Percentiles rank a stretch among this genome's conserved stretches.
Evolutionary conservation across 106 monocot species (phyloP).

Genomic region (Ottelia alismoides): DNA sequence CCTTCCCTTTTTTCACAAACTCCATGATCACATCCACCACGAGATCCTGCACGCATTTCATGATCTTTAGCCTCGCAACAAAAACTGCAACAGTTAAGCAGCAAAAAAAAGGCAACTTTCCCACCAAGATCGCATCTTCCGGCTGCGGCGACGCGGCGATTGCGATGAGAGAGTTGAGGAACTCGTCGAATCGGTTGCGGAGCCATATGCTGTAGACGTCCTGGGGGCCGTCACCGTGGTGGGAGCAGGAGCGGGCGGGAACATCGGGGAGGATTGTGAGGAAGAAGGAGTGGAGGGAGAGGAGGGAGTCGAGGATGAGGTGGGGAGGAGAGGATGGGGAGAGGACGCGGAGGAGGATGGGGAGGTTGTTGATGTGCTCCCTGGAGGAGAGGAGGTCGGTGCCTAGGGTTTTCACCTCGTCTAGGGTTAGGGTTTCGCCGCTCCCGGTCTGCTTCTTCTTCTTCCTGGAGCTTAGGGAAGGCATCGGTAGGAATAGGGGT

Average conservation of each 20-base stretch:
- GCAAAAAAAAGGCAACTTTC: no score
- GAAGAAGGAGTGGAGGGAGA: conserved; percentile 81
- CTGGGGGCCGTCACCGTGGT: conserved; percentile 11
- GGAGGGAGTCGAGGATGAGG: conserved; percentile 46
- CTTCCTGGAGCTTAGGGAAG: conserved; percentile 1
- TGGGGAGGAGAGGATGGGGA: conserved; percentile 35
- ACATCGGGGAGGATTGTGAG: conserved; percentile 51
- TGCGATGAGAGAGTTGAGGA: conserved; percentile 34
- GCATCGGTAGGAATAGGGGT: not conserved
- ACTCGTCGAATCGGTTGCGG: conserved; percentile 45
- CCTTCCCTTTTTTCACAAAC: conserved; percentile 73
- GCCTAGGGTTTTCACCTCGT: conserved; percentile 41
- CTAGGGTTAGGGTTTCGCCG: conserved; percentile 22
- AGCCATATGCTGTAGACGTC: conserved; percentile 52
- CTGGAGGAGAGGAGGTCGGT: conserved; percentile 58
- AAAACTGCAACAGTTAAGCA: no score
- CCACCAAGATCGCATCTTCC: conserved; percentile 33
- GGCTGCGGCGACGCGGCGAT: conserved; percentile 23
- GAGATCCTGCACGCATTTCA: conserved; percentile 32
- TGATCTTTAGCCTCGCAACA: no score
- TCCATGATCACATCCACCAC: conserved; percentile 74
- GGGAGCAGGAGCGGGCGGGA: not conserved
- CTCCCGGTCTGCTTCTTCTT: not conserved
- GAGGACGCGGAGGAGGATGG: conserved; percentile 45
- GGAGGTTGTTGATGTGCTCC: conserved; percentile 77